These are phyloP conservation scores for Meyerozyma smithsonii DNA, from an alignment of 1,139 yeast genomes.

Conservation along the genomic window DNA sequence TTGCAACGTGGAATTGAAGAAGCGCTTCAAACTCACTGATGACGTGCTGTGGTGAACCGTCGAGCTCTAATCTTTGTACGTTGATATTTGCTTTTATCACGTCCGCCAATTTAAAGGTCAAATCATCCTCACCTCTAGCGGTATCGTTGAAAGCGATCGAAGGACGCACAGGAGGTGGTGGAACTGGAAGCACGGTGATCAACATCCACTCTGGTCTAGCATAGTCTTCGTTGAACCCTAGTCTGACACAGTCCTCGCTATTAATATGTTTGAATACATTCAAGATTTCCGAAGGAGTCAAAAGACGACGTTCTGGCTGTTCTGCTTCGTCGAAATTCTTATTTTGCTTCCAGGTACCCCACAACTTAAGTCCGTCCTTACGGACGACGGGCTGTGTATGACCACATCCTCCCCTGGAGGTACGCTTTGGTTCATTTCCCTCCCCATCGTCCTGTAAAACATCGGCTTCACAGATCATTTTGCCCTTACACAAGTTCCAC, in stretches of 20 bases:
- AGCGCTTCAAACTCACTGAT: constrained; percentile 94
- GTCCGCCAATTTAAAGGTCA: constrained; percentile 96
- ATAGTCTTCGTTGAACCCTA: constrained; percentile 93
- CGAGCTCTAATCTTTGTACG: constrained; percentile 93
- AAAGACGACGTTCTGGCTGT: constrained; percentile 87
- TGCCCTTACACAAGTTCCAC: constrained; percentile 87
- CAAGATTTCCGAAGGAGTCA: constrained; percentile 84
- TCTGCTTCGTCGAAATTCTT: constrained; percentile 75
- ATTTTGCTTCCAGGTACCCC: constrained; percentile 97
- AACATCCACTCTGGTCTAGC: constrained; percentile 99
- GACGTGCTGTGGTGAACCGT: constrained; percentile 98
- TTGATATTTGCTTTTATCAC: constrained; percentile 93
- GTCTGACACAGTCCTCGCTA: constrained; percentile 69
- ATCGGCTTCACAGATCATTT: constrained; percentile 95
- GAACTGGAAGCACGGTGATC: constrained; percentile 96
- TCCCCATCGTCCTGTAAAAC: constrained; percentile 55
- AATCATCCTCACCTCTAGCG: constrained; percentile 99
- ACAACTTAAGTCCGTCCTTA: constrained; percentile 89
- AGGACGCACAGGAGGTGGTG: constrained; percentile 99
- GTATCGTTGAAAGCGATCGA: constrained; percentile 97
- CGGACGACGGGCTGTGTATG: constrained; percentile 94
- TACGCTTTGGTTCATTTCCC: constrained; percentile 27
- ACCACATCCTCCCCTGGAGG: constrained; percentile 96
- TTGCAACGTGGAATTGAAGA: constrained; percentile 97
- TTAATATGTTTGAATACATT: constrained; percentile 91